Conservation (phyloP, 148 eudicot genomes). For the Diospyros lotus region DNA sequence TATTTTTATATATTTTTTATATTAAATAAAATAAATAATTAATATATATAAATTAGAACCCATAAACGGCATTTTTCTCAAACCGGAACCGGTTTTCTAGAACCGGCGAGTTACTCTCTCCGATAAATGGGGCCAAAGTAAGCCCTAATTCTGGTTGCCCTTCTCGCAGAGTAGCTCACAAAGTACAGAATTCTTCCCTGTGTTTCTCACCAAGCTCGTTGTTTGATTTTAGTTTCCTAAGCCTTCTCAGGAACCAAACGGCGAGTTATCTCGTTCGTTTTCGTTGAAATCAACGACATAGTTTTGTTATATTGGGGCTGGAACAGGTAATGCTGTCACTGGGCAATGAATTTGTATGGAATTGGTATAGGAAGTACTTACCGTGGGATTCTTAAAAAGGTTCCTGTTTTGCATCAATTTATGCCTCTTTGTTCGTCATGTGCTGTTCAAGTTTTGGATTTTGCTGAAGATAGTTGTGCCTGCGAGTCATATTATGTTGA, state of each 20-base stretch:
- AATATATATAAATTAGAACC: too few relatives aligned
- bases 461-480: slow-evolving; percentile 12
- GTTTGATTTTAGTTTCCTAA: too few relatives aligned
- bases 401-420: slow-evolving; percentile 10
- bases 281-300: neutral
- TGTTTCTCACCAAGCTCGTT: too few relatives aligned
- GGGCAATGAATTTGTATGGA: slow-evolving; percentile 2
- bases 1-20: too few relatives aligned
- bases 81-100: too few relatives aligned
- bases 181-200: too few relatives aligned
- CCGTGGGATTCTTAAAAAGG: slow-evolving; percentile 6
- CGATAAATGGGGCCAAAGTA: too few relatives aligned
- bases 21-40: too few relatives aligned
- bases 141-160: too few relatives aligned
- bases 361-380: neutral
- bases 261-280: neutral
- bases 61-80: too few relatives aligned
- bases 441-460: slow-evolving; percentile 19
- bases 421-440: slow-evolving; percentile 23
- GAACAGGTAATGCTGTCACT: neutral
- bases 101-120: too few relatives aligned
- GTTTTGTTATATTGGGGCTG: neutral
- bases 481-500: slow-evolving; percentile 19
- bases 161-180: too few relatives aligned
- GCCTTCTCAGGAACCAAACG: neutral